Conservation (phyloP, 352 stramenopile species). For the Globisporangium acanthophoron region DNA sequence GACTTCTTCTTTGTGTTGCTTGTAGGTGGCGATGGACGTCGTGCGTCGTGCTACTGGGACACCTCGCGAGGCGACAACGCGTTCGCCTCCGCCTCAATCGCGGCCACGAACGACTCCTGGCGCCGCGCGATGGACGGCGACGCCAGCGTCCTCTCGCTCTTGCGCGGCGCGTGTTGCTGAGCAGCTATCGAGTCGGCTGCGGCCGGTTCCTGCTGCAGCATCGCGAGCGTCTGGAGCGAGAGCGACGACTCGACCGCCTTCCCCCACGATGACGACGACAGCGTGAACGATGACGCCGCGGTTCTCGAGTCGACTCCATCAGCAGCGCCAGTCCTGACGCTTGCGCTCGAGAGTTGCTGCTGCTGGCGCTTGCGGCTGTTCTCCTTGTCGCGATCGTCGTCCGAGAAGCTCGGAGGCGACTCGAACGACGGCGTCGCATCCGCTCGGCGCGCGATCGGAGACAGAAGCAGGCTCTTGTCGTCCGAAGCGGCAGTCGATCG, state of each 20-base stretch:
- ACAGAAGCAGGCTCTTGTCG: conserved; percentile 1
- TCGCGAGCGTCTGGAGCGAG: conserved; percentile 18
- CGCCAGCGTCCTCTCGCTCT: background rate
- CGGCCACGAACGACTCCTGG: conserved; percentile 46
- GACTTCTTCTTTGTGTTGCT: conserved; percentile 11
- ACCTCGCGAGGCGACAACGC: background rate
- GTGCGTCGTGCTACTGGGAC: conserved; percentile 7
- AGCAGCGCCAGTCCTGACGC: background rate
- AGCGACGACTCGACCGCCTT: conserved; percentile 11
- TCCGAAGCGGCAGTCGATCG: background rate
- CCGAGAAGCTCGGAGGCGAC: conserved; percentile 14
- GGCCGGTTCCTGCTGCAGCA: conserved; percentile 6
- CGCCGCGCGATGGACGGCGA: conserved; percentile 24
- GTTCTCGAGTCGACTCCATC: too few relatives aligned
- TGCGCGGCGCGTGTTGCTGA: background rate
- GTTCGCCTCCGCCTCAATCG: conserved; percentile 40
- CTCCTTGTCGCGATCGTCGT: conserved; percentile 24
- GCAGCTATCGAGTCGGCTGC: background rate
- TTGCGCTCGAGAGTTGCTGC: background rate
- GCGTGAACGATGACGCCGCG: conserved; percentile 1
- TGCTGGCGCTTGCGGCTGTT: conserved; percentile 12
- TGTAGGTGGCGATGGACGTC: background rate
- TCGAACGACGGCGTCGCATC: conserved; percentile 14
- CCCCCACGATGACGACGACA: conserved; percentile 6
- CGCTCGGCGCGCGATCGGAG: background rate